Base-by-base conservation (phyloP, 2,329 filamentous ascomycete genomes). In the Aspergillus aculeatinus region DNA sequence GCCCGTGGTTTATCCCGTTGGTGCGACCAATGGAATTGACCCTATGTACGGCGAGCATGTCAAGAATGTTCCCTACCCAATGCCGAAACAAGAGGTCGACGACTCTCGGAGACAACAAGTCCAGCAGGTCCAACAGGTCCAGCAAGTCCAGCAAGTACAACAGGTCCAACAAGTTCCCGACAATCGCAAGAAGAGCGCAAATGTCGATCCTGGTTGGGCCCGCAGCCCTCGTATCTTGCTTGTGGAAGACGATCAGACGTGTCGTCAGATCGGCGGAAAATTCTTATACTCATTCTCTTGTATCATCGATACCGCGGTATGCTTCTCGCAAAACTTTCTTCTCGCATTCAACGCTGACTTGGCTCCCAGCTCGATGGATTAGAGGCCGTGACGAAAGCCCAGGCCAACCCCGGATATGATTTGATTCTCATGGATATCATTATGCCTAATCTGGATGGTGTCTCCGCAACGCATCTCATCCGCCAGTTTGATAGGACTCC, bases 1-100 rank as follows among this genome's bases (percentile, higher is more conserved):
- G 62, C 84, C 83, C 64, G 85, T 96, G 57, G 92, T 97, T 10
- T 98, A 97, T 72, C 93, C 94, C 0, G 92, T 96, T 16, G 93
- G 93, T 19, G 87, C 92, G 65, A 95, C 89, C 0, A 91, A 96
- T 65, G 93, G 93, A 56, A 97, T 97, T 66, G 93, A 97, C 72
- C 93, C 94, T 1, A 95, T 96, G 83, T 93, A 94, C 72, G 89
- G 91, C 67, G 93, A 97, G 68, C 92, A 97, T 71, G 92, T 97
- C 71, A 87, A 94, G 78, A 96, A 96, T 73, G 96, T 97, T 58
- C 92, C 93, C 0, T 98, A 96, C 72, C 83, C 89, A 9, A 81
- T 91, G 77, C 91, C 90, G 2, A 91, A 89, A 66, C 67, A 68
- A 44, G 81, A 83, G 5, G 68, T 80, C 16, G 84, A 87, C 51